Conservation (phyloP, 192 early-diverging fungal genomes). For the Haplosporangium gracile region DNA sequence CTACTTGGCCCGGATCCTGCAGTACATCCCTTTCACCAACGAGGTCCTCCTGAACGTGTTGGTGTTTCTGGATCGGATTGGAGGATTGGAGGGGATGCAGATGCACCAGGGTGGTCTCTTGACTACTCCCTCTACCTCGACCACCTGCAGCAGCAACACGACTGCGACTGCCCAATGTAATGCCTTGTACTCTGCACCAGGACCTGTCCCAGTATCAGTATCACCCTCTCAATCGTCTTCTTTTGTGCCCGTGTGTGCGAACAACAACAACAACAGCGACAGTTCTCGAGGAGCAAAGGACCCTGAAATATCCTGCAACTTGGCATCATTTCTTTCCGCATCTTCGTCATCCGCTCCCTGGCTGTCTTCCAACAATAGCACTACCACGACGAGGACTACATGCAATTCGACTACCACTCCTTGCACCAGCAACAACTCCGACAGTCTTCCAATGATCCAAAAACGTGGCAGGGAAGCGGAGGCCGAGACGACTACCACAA, state of each 20-base stretch:
- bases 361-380: conserved; percentile 11
- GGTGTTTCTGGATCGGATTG: conserved; percentile 80
- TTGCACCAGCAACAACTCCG: conserved; percentile 25
- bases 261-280: neutral
- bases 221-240: neutral
- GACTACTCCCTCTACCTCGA: neutral
- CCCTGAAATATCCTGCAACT: conserved; percentile 15
- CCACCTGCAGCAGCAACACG: neutral
- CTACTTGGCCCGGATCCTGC: conserved; percentile 76
- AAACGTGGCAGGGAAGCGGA: conserved; percentile 47
- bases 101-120: conserved; percentile 1
- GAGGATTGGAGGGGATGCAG: conserved; percentile 51
- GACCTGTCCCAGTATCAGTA: neutral
- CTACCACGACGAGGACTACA: neutral
- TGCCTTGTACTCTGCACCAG: neutral
- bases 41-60: conserved; percentile 75
- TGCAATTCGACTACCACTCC: neutral
- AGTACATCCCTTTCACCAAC: conserved; percentile 77
- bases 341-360: conserved; percentile 12
- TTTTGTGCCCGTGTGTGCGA: neutral
- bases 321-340: neutral
- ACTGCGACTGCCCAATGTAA: neutral
- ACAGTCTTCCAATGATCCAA: conserved; percentile 32
- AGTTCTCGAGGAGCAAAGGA: neutral
- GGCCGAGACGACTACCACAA: neutral